These are phyloP conservation scores for Wickerhamomyces strasburgensis DNA, from an alignment of 805 yeast genomes.

Conservation along the genomic window DNA sequence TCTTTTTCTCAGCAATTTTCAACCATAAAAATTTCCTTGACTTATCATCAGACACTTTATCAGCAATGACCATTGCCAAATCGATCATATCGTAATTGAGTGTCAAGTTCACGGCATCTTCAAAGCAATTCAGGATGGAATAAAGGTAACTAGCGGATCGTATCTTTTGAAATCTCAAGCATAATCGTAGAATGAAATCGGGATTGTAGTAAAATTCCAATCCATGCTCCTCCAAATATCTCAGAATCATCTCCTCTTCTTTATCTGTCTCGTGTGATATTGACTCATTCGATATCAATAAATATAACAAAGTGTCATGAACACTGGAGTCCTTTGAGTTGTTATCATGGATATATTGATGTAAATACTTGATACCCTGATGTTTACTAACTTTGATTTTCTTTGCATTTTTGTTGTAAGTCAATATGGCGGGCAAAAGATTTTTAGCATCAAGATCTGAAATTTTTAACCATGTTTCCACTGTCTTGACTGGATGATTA, in stretches of 20 bases:
- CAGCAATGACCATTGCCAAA: slow-evolving; percentile 54
- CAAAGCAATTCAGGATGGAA: slow-evolving; percentile 61
- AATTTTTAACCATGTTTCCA: slow-evolving; percentile 72
- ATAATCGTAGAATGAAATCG: slow-evolving; percentile 70
- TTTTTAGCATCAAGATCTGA: slow-evolving; percentile 50
- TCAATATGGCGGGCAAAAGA: slow-evolving; percentile 70
- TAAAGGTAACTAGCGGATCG: slow-evolving; percentile 72
- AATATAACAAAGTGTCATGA: slow-evolving; percentile 66
- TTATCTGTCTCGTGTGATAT: slow-evolving; percentile 9
- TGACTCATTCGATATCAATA: slow-evolving; percentile 43
- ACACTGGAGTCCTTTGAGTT: slow-evolving; percentile 42
- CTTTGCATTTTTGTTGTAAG: slow-evolving; percentile 50
- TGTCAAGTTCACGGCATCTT: slow-evolving; percentile 78
- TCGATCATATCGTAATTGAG: slow-evolving; percentile 54
- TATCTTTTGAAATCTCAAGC: slow-evolving; percentile 52
- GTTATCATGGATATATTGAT: slow-evolving; percentile 44
- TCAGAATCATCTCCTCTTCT: slow-evolving; percentile 44
- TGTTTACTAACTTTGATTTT: slow-evolving; percentile 44
- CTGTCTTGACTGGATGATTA: slow-evolving; percentile 64
- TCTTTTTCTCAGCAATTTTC: slow-evolving; percentile 40
- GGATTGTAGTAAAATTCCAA: slow-evolving; percentile 49
- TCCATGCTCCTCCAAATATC: slow-evolving; percentile 41
- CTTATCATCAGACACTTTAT: slow-evolving; percentile 44
- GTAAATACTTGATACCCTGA: slow-evolving; percentile 62
- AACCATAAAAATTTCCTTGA: slow-evolving; percentile 72